These are phyloP conservation scores for Tricholoma flavovirens DNA, from an alignment of 768 basidiomycete species.

Conservation along the genomic window DNA sequence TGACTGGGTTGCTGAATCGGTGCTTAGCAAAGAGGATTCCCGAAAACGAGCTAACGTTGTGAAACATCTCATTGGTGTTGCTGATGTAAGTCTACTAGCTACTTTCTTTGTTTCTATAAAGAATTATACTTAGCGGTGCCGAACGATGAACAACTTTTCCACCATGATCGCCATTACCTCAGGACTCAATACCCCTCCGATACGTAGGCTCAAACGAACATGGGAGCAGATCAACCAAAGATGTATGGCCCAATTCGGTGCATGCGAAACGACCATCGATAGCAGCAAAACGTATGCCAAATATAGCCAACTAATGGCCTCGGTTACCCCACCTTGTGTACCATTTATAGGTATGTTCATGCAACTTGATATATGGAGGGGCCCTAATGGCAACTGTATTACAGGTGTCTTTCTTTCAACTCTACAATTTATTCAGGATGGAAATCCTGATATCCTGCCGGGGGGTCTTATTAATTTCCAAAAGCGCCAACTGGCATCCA, in stretches of 20 bases:
- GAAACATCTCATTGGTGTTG: conserved; percentile 87
- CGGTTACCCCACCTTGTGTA: conserved; percentile 87
- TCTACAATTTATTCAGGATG: conserved; percentile 97
- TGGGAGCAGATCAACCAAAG: conserved; percentile 85
- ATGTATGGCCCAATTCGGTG: conserved; percentile 63
- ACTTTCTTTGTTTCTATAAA: not conserved
- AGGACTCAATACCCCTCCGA: conserved; percentile 89
- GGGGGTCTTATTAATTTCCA: conserved; percentile 88
- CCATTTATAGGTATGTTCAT: conserved; percentile 81
- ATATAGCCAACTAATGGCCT: conserved; percentile 79
- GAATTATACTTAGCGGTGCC: conserved; percentile 63
- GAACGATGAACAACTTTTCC: conserved; percentile 86
- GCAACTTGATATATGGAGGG: not conserved
- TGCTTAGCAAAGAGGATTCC: conserved; percentile 78
- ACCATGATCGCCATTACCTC: conserved; percentile 96
- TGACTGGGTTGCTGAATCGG: conserved; percentile 84
- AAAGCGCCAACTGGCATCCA: conserved; percentile 93
- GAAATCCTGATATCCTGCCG: conserved; percentile 78
- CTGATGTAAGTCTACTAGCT: conserved; percentile 60
- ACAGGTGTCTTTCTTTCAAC: conserved; percentile 93
- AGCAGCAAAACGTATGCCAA: conserved; percentile 92
- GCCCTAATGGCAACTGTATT: not conserved
- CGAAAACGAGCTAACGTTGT: conserved; percentile 75
- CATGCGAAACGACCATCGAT: conserved; percentile 87
- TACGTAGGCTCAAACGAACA: conserved; percentile 87